These are phyloP conservation scores for Scleromitrula shiraiana DNA, from an alignment of 2,329 filamentous ascomycete genomes.

Conservation along the genomic window DNA sequence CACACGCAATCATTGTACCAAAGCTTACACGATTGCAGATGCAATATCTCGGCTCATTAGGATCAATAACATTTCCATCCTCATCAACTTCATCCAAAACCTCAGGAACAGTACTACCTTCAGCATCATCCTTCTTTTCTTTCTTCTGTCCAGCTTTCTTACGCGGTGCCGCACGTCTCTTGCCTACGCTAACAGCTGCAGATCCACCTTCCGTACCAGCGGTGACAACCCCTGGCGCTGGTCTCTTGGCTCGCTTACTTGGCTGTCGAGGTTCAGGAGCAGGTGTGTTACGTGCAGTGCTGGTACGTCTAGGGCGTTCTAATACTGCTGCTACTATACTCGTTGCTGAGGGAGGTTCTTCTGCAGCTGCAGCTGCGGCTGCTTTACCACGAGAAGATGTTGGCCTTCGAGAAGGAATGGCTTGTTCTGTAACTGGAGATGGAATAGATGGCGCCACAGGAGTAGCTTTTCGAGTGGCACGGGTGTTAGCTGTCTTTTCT, in stretches of 20 bases:
- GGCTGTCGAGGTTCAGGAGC: slow-evolving; percentile 35
- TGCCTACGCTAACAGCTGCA: slow-evolving; percentile 57
- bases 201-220: slow-evolving; percentile 34
- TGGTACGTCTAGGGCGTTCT: slow-evolving; percentile 29
- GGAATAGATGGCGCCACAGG: slow-evolving; percentile 14
- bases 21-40: slow-evolving; percentile 73
- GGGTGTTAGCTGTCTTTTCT: slow-evolving; percentile 6
- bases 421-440: slow-evolving; percentile 10
- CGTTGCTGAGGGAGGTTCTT: slow-evolving; percentile 17
- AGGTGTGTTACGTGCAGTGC: slow-evolving; percentile 34
- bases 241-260: slow-evolving; percentile 57
- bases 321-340: slow-evolving; percentile 15
- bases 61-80: slow-evolving; percentile 63
- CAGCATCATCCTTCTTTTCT: slow-evolving; percentile 30
- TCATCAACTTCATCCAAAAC: slow-evolving; percentile 54
- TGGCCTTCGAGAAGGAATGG: slow-evolving; percentile 23
- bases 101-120: slow-evolving; percentile 40
- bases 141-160: slow-evolving; percentile 51
- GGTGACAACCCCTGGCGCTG: slow-evolving; percentile 64
- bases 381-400: slow-evolving; percentile 29
- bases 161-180: slow-evolving; percentile 59
- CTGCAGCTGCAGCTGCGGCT: slow-evolving; percentile 13
- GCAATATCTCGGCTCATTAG: slow-evolving; percentile 70
- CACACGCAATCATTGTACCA: slow-evolving; percentile 76
- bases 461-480: slow-evolving; percentile 5